Conservation (phyloP, 495 filamentous ascomycete genomes). For the Aspergillus steynii region DNA sequence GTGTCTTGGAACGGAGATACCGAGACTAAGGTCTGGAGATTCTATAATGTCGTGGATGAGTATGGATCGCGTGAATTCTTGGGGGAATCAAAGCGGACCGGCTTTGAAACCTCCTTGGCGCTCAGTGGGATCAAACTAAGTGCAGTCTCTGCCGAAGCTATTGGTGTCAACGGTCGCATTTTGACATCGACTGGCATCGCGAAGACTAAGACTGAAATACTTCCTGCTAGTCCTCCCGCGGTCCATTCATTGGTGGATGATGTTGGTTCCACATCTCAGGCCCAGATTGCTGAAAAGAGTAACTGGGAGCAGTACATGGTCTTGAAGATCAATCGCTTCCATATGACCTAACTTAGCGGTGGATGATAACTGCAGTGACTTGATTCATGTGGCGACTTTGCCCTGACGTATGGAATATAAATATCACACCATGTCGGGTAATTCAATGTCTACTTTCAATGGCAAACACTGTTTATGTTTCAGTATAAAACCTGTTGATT, state of each 20-base stretch:
- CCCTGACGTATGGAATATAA: neutral
- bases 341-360: neutral
- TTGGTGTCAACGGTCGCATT: conserved; percentile 24
- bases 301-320: conserved; percentile 18
- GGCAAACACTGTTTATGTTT: too few relatives aligned
- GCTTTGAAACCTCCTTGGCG: conserved; percentile 40
- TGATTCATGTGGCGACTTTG: neutral
- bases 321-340: conserved; percentile 17
- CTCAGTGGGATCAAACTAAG: conserved; percentile 21
- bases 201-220: conserved; percentile 22
- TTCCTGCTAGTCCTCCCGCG: conserved; percentile 15
- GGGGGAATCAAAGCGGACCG: conserved; percentile 32
- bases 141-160: conserved; percentile 20
- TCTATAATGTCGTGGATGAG: conserved; percentile 35
- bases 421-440: neutral
- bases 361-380: neutral
- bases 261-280: conserved; percentile 2
- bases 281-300: conserved; percentile 6
- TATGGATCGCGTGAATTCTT: conserved; percentile 35
- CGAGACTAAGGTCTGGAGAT: conserved; percentile 38
- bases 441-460: too few relatives aligned
- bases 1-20: conserved; percentile 49
- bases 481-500: too few relatives aligned
- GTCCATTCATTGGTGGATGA: neutral
- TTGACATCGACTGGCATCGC: conserved; percentile 25